Percentiles rank a stretch among this genome's conserved stretches.
Evolutionary conservation across 2,329 filamentous ascomycete genomes (phyloP).

Genomic region (Xylaria sp.): DNA sequence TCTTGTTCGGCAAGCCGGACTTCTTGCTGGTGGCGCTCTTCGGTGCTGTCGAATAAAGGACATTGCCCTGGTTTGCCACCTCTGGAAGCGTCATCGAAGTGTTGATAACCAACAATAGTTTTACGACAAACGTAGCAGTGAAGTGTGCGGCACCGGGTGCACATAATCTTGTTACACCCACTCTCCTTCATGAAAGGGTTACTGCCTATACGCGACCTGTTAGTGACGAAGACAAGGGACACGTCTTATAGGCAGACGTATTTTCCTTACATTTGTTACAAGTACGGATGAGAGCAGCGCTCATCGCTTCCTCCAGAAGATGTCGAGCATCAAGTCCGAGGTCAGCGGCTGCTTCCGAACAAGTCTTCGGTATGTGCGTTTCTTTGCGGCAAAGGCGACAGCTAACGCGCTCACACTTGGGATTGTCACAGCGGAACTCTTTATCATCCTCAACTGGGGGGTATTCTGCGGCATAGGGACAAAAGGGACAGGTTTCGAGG

Average conservation of each 20-base stretch:
- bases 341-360: slow-evolving; percentile 66
- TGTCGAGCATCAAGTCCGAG: slow-evolving; percentile 64
- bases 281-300: slow-evolving; percentile 71
- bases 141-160: slow-evolving; percentile 59
- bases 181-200: slow-evolving; percentile 76
- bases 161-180: slow-evolving; percentile 86
- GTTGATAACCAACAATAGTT: slow-evolving; percentile 62
- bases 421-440: slow-evolving; percentile 73
- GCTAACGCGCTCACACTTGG: slow-evolving; percentile 64
- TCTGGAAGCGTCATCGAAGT: slow-evolving; percentile 63
- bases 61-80: slow-evolving; percentile 60
- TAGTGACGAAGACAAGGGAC: neutral
- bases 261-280: slow-evolving; percentile 64
- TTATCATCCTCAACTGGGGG: slow-evolving; percentile 67
- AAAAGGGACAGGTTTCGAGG: slow-evolving; percentile 79
- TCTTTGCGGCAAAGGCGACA: slow-evolving; percentile 70
- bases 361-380: slow-evolving; percentile 73
- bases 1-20: slow-evolving; percentile 63
- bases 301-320: slow-evolving; percentile 82
- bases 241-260: neutral
- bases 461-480: slow-evolving; percentile 76
- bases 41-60: slow-evolving; percentile 66
- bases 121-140: slow-evolving; percentile 75
- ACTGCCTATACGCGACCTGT: slow-evolving; percentile 46
- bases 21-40: slow-evolving; percentile 64